phyloP scores from a whole-genome alignment of 345 rosid species.

The Eucalyptus albens region DNA sequence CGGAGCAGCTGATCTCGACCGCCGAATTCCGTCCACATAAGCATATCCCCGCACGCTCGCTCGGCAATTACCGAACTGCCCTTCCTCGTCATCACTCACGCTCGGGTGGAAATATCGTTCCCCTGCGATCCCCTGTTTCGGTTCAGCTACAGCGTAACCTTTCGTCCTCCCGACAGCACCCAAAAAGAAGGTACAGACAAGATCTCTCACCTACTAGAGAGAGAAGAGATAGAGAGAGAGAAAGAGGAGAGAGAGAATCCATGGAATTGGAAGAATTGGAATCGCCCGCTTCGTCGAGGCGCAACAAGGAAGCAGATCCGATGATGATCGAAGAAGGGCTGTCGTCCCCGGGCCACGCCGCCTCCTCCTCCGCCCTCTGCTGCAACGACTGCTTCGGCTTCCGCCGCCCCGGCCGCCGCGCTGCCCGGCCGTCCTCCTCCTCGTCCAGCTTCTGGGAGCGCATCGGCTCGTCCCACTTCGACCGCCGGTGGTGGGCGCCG shows the following conservation, averaged over 20 bases:
- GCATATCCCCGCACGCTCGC: not conserved
- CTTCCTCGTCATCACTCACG: not conserved
- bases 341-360: not conserved
- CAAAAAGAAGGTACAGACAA: not conserved
- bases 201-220: not conserved
- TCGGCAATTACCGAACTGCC: not conserved
- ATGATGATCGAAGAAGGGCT: slow-evolving; percentile 1
- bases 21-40: not conserved
- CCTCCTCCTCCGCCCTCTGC: not conserved
- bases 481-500: slow-evolving; percentile 45
- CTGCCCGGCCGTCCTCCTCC: slow-evolving; percentile 10
- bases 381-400: slow-evolving; percentile 51
- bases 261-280: not conserved
- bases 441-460: slow-evolving; percentile 51
- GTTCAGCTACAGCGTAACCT: not conserved
- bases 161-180: not conserved
- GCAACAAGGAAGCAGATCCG: not conserved
- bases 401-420: slow-evolving; percentile 24
- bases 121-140: not conserved
- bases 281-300: not conserved
- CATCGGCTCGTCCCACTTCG: slow-evolving; percentile 11
- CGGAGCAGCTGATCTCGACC: not conserved
- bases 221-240: not conserved
- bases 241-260: not conserved
- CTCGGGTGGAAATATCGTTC: not conserved